Evolutionary conservation across 208 protist genomes (phyloP), one percentile per base, ranked within the genome.

Genomic region (Leptomonas seymouri): DNA sequence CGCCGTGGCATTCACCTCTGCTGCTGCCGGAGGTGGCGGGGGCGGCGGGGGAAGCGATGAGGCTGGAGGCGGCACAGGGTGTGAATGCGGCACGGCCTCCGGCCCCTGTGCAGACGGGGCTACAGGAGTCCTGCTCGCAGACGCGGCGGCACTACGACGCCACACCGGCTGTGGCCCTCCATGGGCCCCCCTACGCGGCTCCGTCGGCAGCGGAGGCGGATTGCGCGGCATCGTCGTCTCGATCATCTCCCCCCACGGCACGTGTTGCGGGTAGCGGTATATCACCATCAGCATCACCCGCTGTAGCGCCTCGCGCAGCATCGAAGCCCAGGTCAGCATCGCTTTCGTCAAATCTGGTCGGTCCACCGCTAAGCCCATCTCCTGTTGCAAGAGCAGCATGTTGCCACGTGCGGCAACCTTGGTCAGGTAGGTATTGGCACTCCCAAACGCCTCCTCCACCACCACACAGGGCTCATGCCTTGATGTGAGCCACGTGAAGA

Each of bases 401-500:
- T 76, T 63, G 12, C 70, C 71, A 4, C 71, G 64, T 21, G 66
- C 76, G 48, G 64, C 61, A 67, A 85, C 81, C 49, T 70, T 76
- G 67, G 62, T 76, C 18, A 79, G 53, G 50, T 81, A 48, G 25
- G 71, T 56, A 42, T 79, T 74, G 23, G 54, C 76, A 58, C 50
- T 76, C 28, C 57, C 54, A 23, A 79, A 76, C 18, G 71, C 71
- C 21, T 76, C 71, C 46, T 76, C 63, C 25, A 60, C 59, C 15
- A 66, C 63, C n/a, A 66, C 61, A 23, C 70, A 70, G 15, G 71
- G 71, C 42, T 62, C 63, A 25, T 51, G 49, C 45, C 41, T 57
- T 0, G 56, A 54, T 5, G 63, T 65, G 23, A 76, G 60, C 80
- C 75, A 85, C 30, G 76, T 81, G 58, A 81, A 85, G 48, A 85